Base-by-base conservation (phyloP, 257 asterid species). In the Marsdenia floribunda region DNA sequence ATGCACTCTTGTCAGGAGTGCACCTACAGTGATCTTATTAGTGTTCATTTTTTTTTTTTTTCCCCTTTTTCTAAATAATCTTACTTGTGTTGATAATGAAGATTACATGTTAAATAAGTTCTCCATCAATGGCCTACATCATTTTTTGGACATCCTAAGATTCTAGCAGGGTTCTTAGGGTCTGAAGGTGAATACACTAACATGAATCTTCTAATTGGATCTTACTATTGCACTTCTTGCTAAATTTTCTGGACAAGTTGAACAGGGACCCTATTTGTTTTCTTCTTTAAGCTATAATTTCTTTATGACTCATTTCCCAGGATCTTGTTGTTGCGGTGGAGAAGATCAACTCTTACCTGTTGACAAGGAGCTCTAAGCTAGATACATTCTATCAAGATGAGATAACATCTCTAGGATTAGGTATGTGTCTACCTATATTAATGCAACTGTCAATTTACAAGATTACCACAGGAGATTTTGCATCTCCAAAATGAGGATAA, bases 301-400 rank as follows among this genome's bases (percentile, higher is more conserved):
- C 57, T 76, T 50, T 73, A 46, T n/a, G 16, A 73, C 67, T 70
- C 37, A n/a, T 76, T 64, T n/a, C 57, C 68, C 89, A 93, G 97
- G 96, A 91, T 68, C 91, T 91, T 75, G 24, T 74, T 70, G 77
- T 47, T 71, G 96, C 93, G 19, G 90, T 90, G 73, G 94, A 85
- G 71, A 91, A 91, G 83, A 77, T 93, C 71, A 93, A 90, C 81
- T 76, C 86, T 18, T 80, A 78, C 84, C 80, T 90, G 37, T 72
- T 73, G 71, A 83, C 82, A 47, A 91, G 83, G 85, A 81, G 42
- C 78, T 72, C 80, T 18, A 81, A 77, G 29, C 76, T 82, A n/a
- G 79, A 73, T 68, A 74, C 78, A 54, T 80, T 91, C 77, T 83
- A 78, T 71, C 96, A 91, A 82, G 88, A 86, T 71, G 98, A 88